These are phyloP conservation scores for Calamus simplicifolius DNA, from an alignment of 176 grass and related monocot genomes.

Conservation along the genomic window DNA sequence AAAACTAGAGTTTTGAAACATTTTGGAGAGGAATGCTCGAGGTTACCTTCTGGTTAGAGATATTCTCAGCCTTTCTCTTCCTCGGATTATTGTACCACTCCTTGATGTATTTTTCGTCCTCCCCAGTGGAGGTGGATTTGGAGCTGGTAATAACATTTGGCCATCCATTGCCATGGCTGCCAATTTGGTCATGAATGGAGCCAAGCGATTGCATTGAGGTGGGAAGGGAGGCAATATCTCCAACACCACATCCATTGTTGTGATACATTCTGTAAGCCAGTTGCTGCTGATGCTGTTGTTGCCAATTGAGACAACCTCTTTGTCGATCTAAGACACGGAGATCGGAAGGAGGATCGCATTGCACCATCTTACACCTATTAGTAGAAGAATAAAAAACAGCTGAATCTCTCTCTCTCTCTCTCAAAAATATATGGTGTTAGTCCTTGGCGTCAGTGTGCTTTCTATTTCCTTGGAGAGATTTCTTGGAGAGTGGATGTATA, in stretches of 20 bases:
- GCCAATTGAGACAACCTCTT: constrained; percentile 18
- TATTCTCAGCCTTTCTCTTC: constrained; percentile 50
- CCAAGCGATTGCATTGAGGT: constrained; percentile 1
- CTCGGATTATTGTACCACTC: constrained; percentile 10
- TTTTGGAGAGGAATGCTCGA: no score
- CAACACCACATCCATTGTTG: no score
- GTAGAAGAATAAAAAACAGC: no score
- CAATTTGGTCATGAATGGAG: constrained; percentile 5
- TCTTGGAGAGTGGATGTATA: no score
- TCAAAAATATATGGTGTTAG: no score
- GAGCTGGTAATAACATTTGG: constrained; percentile 37
- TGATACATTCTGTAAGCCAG: no score
- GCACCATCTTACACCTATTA: constrained; percentile 27
- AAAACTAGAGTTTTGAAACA: no score
- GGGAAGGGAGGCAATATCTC: no score
- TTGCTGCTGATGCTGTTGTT: constrained; percentile 15
- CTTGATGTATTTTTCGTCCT: constrained; percentile 7
- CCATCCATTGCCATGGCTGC: constrained; percentile 30
- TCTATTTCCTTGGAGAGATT: no score
- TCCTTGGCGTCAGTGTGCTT: no score
- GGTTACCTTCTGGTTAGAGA: constrained; percentile 45
- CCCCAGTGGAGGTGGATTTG: constrained; percentile 3
- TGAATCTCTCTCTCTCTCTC: no score
- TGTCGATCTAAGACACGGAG: constrained; percentile 30
- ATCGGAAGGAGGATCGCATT: constrained; percentile 32